A percentile compares a stretch with the other conserved stretches of the same genome.
Conservation (phyloP, 2,329 filamentous ascomycete genomes). For the Keithomyces neogunnii region DNA sequence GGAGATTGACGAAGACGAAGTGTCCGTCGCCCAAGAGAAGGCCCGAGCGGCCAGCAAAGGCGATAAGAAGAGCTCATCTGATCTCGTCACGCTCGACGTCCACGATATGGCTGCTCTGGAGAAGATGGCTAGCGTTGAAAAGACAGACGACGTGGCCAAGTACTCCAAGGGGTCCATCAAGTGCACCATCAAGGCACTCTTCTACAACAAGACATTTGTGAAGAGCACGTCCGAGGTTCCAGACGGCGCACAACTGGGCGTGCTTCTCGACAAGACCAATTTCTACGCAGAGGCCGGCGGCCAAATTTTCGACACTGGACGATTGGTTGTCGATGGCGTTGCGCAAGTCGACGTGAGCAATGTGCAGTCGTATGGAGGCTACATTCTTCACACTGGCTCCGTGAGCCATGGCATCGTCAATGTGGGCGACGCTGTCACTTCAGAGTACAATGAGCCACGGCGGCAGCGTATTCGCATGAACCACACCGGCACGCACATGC, state of each 20-base stretch:
- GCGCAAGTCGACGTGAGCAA: conserved; percentile 90
- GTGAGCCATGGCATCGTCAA: conserved; percentile 76
- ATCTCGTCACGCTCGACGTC: conserved; percentile 86
- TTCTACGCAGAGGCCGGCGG: conserved; percentile 98
- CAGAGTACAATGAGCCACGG: conserved; percentile 88
- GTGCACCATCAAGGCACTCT: conserved; percentile 69
- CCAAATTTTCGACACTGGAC: conserved; percentile 84
- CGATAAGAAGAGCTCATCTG: conserved; percentile 77
- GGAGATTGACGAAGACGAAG: conserved; percentile 77
- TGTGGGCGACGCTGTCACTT: conserved; percentile 75
- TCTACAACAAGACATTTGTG: conserved; percentile 71
- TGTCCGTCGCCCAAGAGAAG: conserved; percentile 75
- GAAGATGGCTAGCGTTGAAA: conserved; percentile 51
- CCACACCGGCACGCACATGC: conserved; percentile 92
- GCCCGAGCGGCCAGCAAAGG: conserved; percentile 92
- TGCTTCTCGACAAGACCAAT: conserved; percentile 86
- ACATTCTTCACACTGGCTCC: conserved; percentile 87
- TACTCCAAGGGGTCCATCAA: conserved; percentile 72
- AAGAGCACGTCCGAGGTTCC: conserved; percentile 67
- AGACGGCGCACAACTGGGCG: conserved; percentile 70
- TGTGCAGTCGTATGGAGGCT: conserved; percentile 89
- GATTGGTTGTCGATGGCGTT: conserved; percentile 76
- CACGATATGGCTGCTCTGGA: conserved; percentile 84
- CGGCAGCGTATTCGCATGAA: conserved; percentile 92
- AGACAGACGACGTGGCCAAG: conserved; percentile 75